A percentile compares a stretch with the other conserved stretches of the same genome.
phyloP scores from a whole-genome alignment of 1,284 basidiomycete genomes.

The Ceratobasidium sp. region DNA sequence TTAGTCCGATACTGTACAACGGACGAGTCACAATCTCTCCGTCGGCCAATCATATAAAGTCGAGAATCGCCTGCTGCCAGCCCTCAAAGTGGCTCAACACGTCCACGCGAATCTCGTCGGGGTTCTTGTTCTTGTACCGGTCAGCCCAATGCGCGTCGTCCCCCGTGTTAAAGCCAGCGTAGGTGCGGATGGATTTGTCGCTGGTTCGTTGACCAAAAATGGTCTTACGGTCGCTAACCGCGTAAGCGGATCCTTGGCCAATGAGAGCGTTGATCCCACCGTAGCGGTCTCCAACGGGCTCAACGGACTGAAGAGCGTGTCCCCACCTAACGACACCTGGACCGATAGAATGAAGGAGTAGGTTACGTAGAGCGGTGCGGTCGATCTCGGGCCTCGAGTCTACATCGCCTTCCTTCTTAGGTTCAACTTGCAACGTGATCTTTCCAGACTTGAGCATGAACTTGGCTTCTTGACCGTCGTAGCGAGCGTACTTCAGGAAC shows the following conservation, averaged over 20 bases:
- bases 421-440: background rate
- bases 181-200: constrained; percentile 55
- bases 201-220: constrained; percentile 58
- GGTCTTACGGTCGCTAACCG: constrained; percentile 53
- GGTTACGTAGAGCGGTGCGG: constrained; percentile 52
- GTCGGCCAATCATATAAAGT: constrained; percentile 53
- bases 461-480: constrained; percentile 53
- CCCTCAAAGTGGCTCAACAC: constrained; percentile 52
- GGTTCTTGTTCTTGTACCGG: constrained; percentile 23
- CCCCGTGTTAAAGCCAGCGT: constrained; percentile 53
- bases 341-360: constrained; percentile 52
- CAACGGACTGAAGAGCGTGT: constrained; percentile 49
- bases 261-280: constrained; percentile 54
- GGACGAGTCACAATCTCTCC: constrained; percentile 51
- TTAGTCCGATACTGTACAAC: no score
- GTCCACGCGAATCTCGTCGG: constrained; percentile 32
- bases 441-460: constrained; percentile 54
- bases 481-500: constrained; percentile 53
- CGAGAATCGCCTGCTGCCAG: constrained; percentile 51
- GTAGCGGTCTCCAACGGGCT: constrained; percentile 27
- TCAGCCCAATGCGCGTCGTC: constrained; percentile 52
- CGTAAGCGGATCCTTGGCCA: constrained; percentile 55
- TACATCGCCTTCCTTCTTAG: constrained; percentile 37
- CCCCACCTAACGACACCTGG: constrained; percentile 53
- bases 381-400: constrained; percentile 46